Conservation (phyloP, 2,329 filamentous ascomycete genomes). For the Karstenula rhodostoma region DNA sequence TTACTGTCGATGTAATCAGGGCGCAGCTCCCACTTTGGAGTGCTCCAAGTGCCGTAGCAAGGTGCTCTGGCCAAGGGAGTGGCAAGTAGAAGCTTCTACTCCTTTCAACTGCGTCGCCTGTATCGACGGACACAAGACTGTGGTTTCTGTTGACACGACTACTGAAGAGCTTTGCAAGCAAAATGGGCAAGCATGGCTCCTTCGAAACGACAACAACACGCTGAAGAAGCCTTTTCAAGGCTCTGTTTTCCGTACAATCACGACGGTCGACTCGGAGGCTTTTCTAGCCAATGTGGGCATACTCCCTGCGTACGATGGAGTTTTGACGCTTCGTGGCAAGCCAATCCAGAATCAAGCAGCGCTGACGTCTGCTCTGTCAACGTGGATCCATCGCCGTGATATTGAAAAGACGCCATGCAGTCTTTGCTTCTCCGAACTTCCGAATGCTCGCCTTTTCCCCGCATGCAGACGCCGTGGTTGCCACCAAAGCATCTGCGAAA, state of each 20-base stretch:
- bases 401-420: slow-evolving; percentile 54
- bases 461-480: slow-evolving; percentile 59
- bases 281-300: slow-evolving; percentile 51
- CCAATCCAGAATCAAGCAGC: slow-evolving; percentile 52
- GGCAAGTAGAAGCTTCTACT: slow-evolving; percentile 38
- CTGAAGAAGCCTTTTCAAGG: slow-evolving; percentile 52
- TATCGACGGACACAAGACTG: slow-evolving; percentile 42
- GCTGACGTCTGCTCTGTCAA: slow-evolving; percentile 46
- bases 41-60: slow-evolving; percentile 57
- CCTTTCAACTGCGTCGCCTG: slow-evolving; percentile 58
- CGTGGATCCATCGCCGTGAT: slow-evolving; percentile 51
- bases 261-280: slow-evolving; percentile 35
- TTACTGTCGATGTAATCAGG: slow-evolving; percentile 52
- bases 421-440: slow-evolving; percentile 55
- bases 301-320: slow-evolving; percentile 34
- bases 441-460: slow-evolving; percentile 48
- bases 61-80: slow-evolving; percentile 58
- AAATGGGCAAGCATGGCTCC: slow-evolving; percentile 56
- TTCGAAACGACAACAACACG: slow-evolving; percentile 51
- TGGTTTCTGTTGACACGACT: slow-evolving; percentile 51
- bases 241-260: slow-evolving; percentile 47
- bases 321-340: slow-evolving; percentile 50
- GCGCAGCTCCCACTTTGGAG: slow-evolving; percentile 53
- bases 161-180: slow-evolving; percentile 50
- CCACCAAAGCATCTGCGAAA: slow-evolving; percentile 53